Percentiles rank a stretch among this genome's conserved stretches.
Conservation (phyloP, 805 yeast species). For the Zygosaccharomyces bailii region DNA sequence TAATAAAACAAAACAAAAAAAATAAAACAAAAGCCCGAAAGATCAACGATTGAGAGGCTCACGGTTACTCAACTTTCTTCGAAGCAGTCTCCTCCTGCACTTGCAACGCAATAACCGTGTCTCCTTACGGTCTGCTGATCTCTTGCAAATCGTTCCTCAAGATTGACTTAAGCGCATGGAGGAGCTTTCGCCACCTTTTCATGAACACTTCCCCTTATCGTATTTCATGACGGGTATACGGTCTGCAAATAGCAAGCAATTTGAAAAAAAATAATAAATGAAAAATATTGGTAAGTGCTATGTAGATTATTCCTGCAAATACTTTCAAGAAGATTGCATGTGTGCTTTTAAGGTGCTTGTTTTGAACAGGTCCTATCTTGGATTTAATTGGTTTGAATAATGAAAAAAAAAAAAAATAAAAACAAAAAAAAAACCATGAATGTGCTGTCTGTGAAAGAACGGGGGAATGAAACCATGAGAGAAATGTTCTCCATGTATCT, state of each 20-base stretch:
- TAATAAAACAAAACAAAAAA: slow-evolving; percentile 4
- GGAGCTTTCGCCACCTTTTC: slow-evolving; percentile 15
- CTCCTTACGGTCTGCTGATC: background rate
- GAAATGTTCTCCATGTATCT: too few relatives aligned
- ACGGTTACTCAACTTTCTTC: slow-evolving; percentile 1
- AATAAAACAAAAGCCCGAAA: background rate
- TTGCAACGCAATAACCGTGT: slow-evolving; percentile 1
- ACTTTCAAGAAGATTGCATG: too few relatives aligned
- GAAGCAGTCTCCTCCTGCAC: background rate
- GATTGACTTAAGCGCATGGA: slow-evolving; percentile 1
- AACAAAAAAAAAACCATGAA: background rate
- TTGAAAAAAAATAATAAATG: background rate
- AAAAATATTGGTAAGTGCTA: background rate
- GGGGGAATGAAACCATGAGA: too few relatives aligned
- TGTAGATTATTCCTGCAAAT: too few relatives aligned
- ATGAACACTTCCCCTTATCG: slow-evolving; percentile 13
- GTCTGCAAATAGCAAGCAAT: background rate
- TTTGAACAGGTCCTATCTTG: too few relatives aligned
- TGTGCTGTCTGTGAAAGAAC: too few relatives aligned
- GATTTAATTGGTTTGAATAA: background rate
- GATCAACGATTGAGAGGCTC: slow-evolving; percentile 5
- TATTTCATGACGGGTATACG: slow-evolving; percentile 3
- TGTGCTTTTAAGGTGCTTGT: too few relatives aligned
- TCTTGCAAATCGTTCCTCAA: background rate
- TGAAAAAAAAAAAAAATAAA: too few relatives aligned